Base-by-base conservation (phyloP, 2,329 filamentous ascomycete species). In the Botrytis hyacinthi region DNA sequence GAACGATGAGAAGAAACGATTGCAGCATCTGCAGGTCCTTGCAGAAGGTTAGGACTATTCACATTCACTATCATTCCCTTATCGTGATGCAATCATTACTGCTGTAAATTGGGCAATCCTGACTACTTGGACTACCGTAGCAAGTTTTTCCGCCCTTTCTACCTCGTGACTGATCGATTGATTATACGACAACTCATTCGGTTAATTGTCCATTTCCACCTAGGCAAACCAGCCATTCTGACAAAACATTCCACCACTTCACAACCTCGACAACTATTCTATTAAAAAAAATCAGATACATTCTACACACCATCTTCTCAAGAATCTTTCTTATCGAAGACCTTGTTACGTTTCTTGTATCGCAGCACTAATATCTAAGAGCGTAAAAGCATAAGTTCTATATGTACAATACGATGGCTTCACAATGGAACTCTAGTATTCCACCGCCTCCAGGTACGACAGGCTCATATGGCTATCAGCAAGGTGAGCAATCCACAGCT, bases 371-470 rank as follows among this genome's bases (percentile, higher is more conserved):
- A 80, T 77, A 72, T 42, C 69, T 67, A 73, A 73, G 32, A 71
- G 74, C 40, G 72, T 71, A 67, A 65, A 72, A 66, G 74, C 76
- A 71, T 68, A 75, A 44, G 32, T 46, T 69, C 74, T 77, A 71
- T n/a, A 79, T 78, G 76, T 78, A 73, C 71, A 74, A 73, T 37
- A 71, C 75, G n/a, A 81, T 81, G 79, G 78, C 79, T 73, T 74
- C 79, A n/a, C 74, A 78, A n/a, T 80, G 79, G 80, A 72, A 79
- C 59, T 76, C 76, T 54, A 77, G 71, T 37, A 65, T 78, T 62
- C 80, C 82, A 79, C 83, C 82, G 68, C 78, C 82, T 73, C 78
- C 85, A 67, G 84, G 85, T 80, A 81, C 84, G 66, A 80, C 83
- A 48, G 75, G 74, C 48, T 73, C 75, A 29, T 80, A 79, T 75